phyloP scores from a whole-genome alignment of 495 filamentous ascomycete genomes.

The Cercophora sp. region DNA sequence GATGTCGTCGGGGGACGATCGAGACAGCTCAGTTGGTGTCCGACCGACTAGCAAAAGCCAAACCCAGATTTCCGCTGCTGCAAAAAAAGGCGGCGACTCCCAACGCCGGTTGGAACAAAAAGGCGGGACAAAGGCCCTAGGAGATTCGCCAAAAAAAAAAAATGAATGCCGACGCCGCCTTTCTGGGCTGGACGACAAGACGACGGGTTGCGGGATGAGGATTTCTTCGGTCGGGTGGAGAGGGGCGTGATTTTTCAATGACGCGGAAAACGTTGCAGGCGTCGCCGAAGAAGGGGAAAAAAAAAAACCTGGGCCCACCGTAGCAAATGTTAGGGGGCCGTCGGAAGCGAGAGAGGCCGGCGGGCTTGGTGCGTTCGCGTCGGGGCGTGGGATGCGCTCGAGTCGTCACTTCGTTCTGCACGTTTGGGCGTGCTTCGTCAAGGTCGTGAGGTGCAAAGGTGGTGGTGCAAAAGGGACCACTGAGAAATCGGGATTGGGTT shows the following conservation, averaged over 20 bases:
- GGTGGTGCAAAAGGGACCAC: slow-evolving; percentile 16
- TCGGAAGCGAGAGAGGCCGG: slow-evolving; percentile 9
- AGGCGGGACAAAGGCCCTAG: too few species aligned
- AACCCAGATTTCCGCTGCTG: too few species aligned
- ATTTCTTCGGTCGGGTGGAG: slow-evolving; percentile 29
- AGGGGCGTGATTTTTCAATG: slow-evolving; percentile 32
- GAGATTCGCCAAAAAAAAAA: too few species aligned
- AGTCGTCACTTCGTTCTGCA: slow-evolving; percentile 28
- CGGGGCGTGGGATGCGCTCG: neutral
- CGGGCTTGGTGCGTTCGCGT: neutral
- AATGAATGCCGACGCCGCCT: neutral
- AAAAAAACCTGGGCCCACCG: slow-evolving; percentile 13
- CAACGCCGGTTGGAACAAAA: too few species aligned
- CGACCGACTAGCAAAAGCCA: slow-evolving; percentile 20
- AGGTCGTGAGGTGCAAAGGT: slow-evolving; percentile 17
- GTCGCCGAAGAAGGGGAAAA: neutral
- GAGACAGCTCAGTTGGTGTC: too few species aligned
- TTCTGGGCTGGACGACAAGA: neutral
- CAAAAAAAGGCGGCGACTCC: too few species aligned
- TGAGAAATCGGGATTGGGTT: slow-evolving; percentile 14
- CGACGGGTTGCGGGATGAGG: neutral
- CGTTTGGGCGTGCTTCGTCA: slow-evolving; percentile 11
- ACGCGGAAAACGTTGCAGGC: slow-evolving; percentile 22
- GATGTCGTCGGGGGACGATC: too few species aligned
- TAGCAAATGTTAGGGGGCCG: neutral